These are phyloP conservation scores for sweet orange (Citrus sinensis) DNA, from an alignment of 345 rosid genomes.

Conservation along the genomic window DVS_A1.0 CM039163.1:9408501-9409000, in stretches of 20 bases:
- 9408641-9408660: not conserved
- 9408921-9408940: not conserved
- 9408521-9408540: not conserved
- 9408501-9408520: not conserved
- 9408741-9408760: not conserved
- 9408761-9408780: not conserved
- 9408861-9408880: not conserved
- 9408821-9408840: too few relatives aligned
- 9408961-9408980: not conserved
- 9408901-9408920: not conserved
- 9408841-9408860: not conserved
- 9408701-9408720: too few relatives aligned
- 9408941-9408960: not conserved
- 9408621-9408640: not conserved
- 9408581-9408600: not conserved
- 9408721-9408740: too few relatives aligned
- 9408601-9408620: not conserved
- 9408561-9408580: not conserved
- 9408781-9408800: too few relatives aligned
- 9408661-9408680: not conserved
- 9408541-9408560: not conserved
- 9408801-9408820: too few relatives aligned
- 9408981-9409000: not conserved
- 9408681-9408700: not conserved
- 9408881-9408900: not conserved